Evolutionary conservation across 2,329 filamentous ascomycete species (phyloP).

Genomic region (Nannizziopsis arthrosporioides): DNA sequence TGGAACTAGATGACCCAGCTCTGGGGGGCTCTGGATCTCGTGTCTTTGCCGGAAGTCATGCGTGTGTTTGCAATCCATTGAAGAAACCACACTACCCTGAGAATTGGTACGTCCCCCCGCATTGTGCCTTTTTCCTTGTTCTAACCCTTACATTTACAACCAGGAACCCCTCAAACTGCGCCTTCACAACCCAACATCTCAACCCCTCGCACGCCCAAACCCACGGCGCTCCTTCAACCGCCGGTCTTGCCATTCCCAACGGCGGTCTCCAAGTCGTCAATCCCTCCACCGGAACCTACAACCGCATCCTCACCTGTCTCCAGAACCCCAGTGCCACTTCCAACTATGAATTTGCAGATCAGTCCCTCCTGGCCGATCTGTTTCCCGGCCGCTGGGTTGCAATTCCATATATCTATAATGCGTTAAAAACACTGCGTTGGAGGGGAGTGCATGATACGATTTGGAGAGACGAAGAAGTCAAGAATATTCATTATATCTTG

Average conservation of each 20-base stretch:
- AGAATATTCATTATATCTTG: constrained; percentile 53
- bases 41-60: constrained; percentile 74
- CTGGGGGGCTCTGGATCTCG: constrained; percentile 43
- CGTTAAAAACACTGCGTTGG: constrained; percentile 48
- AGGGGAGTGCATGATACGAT: constrained; percentile 47
- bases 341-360: constrained; percentile 50
- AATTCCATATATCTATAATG: constrained; percentile 51
- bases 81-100: constrained; percentile 65
- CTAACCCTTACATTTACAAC: background rate
- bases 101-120: constrained; percentile 45
- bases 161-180: constrained; percentile 48
- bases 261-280: constrained; percentile 52
- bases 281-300: constrained; percentile 43
- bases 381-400: constrained; percentile 48
- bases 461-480: constrained; percentile 49
- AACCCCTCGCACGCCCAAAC: constrained; percentile 41
- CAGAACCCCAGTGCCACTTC: constrained; percentile 34
- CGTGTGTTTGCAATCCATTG: constrained; percentile 76
- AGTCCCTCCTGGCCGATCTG: constrained; percentile 46
- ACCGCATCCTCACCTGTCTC: constrained; percentile 41
- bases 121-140: background rate
- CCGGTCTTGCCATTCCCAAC: constrained; percentile 46
- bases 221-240: constrained; percentile 38
- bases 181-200: constrained; percentile 48
- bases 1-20: constrained; percentile 53